Conservation (phyloP, 495 filamentous ascomycete species). For the Aspergillus conjunctus region DNA sequence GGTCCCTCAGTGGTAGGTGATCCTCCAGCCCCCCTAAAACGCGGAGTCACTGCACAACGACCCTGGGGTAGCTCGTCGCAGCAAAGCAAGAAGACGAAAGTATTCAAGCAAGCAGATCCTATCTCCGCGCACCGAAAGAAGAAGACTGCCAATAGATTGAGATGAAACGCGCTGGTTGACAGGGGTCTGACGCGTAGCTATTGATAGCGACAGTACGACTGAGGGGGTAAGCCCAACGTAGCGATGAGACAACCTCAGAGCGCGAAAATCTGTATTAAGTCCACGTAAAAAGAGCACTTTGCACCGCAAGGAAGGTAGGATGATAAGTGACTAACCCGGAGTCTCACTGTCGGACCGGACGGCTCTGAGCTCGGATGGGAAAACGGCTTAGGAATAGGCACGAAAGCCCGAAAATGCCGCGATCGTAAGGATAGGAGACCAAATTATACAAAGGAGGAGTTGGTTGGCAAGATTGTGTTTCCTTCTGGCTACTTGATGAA, state of each 20-base stretch:
- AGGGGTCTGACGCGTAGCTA: neutral
- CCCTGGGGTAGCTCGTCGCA: neutral
- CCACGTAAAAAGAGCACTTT: conserved; percentile 1
- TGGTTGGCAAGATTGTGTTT: neutral
- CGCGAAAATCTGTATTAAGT: neutral
- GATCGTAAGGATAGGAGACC: conserved; percentile 2
- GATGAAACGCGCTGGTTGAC: neutral
- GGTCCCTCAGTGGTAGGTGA: conserved; percentile 13
- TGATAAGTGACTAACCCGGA: conserved; percentile 15
- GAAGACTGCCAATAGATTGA: neutral
- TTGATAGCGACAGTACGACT: neutral
- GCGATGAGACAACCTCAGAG: neutral
- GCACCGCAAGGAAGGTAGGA: conserved; percentile 6
- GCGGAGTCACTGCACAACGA: conserved; percentile 18
- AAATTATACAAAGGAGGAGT: neutral
- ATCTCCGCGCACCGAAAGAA: neutral
- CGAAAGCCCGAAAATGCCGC: conserved; percentile 14
- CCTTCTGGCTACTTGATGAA: neutral
- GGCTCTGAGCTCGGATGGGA: neutral
- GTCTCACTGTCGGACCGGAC: conserved; percentile 3
- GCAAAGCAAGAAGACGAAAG: neutral
- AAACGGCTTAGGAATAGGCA: neutral
- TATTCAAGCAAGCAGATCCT: neutral
- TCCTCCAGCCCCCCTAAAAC: conserved; percentile 15
- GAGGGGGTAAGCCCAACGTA: neutral